Evolutionary conservation across 768 basidiomycete species (phyloP).

Genomic region (Mycena galericulata): DNA sequence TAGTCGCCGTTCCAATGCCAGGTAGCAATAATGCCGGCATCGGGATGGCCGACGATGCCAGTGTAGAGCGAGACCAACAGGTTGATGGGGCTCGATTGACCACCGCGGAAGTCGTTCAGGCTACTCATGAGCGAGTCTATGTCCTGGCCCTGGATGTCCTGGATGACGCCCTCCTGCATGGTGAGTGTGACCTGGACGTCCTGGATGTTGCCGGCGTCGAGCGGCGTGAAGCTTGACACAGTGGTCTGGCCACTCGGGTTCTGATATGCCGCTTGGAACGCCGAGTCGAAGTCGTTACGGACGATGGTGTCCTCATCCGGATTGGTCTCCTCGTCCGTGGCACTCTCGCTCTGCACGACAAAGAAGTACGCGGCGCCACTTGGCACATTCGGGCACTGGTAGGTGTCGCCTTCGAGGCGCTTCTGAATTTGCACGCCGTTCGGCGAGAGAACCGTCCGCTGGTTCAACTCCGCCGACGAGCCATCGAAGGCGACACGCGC

Average conservation of each 20-base stretch:
- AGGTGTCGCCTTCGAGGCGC: background rate
- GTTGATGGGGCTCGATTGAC: background rate
- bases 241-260: background rate
- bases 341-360: background rate
- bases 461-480: no score
- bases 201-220: background rate
- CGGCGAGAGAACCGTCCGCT: no score
- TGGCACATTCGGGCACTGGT: background rate
- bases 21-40: background rate
- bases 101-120: background rate
- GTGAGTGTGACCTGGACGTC: slow-evolving; percentile 1
- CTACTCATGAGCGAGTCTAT: background rate
- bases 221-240: background rate
- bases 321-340: background rate
- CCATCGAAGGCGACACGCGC: background rate
- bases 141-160: slow-evolving; percentile 7
- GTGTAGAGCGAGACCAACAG: background rate
- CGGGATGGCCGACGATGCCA: background rate
- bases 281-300: background rate
- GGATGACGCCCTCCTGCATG: slow-evolving; percentile 3
- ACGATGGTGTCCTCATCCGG: background rate
- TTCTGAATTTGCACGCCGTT: background rate
- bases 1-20: background rate
- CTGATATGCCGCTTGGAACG: background rate
- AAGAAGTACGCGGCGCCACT: slow-evolving; percentile 1